These are phyloP conservation scores for Raffaelea albimanens DNA, from an alignment of 2,329 filamentous ascomycete species.

Conservation along the genomic window DNA sequence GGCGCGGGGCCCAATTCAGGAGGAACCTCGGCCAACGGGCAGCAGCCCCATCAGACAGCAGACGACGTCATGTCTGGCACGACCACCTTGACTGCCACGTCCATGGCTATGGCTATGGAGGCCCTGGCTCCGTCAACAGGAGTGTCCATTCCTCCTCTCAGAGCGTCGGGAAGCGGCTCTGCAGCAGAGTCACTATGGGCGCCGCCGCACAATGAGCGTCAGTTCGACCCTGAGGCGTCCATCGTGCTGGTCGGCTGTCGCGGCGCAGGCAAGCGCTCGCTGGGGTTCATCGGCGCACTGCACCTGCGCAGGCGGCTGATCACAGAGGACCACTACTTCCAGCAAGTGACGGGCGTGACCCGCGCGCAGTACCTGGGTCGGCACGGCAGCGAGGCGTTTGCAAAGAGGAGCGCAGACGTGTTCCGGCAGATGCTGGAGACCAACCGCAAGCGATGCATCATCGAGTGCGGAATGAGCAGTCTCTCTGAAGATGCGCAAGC, in stretches of 20 bases:
- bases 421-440: conserved; percentile 50
- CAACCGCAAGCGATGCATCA: conserved; percentile 53
- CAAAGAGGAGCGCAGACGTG: conserved; percentile 49
- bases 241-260: conserved; percentile 63
- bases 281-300: conserved; percentile 63
- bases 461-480: conserved; percentile 58
- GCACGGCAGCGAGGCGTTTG: conserved; percentile 53
- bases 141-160: no score
- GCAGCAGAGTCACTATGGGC: no score
- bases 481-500: conserved; percentile 50
- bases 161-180: no score
- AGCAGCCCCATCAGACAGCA: no score
- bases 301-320: conserved; percentile 57
- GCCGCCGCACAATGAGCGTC: conserved; percentile 26
- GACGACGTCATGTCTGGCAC: no score
- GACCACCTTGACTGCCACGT: no score
- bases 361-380: conserved; percentile 50
- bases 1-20: no score
- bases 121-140: no score
- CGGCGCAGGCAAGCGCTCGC: conserved; percentile 61
- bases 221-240: conserved; percentile 52
- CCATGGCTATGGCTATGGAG: no score
- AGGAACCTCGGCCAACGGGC: no score
- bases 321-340: conserved; percentile 59
- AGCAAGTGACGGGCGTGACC: conserved; percentile 52